Conservation (phyloP, 1,139 yeast species). For the Eremothecium sinecaudum region DNA sequence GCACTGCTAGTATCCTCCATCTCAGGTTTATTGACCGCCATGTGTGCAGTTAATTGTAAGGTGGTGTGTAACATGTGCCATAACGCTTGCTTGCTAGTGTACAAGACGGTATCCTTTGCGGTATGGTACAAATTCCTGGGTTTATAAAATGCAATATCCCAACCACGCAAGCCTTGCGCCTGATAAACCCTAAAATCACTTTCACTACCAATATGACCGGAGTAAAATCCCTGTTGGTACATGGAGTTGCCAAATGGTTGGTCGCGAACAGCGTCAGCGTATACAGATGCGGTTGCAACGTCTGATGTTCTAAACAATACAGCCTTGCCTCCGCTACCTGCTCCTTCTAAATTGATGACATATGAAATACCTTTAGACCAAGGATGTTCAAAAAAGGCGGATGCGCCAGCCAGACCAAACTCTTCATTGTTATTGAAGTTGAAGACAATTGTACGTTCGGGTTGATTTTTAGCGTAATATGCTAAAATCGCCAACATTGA, state of each 20-base stretch:
- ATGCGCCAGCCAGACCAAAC: constrained; percentile 79
- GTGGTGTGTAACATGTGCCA: constrained; percentile 78
- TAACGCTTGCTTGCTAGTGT: constrained; percentile 50
- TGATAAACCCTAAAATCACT: constrained; percentile 76
- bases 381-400: constrained; percentile 61
- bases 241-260: constrained; percentile 72
- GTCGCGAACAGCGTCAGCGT: constrained; percentile 34
- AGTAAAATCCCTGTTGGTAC: constrained; percentile 74
- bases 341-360: constrained; percentile 86
- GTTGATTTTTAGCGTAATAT: constrained; percentile 39
- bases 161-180: constrained; percentile 63
- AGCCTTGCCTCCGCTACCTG: constrained; percentile 90
- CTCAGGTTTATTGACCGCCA: constrained; percentile 35
- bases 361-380: constrained; percentile 58
- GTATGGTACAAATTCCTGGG: constrained; percentile 86
- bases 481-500: constrained; percentile 64
- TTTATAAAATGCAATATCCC: constrained; percentile 65
- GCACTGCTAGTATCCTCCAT: constrained; percentile 36
- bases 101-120: constrained; percentile 55
- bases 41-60: constrained; percentile 44
- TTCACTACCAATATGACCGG: constrained; percentile 64
- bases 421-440: constrained; percentile 90
- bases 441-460: constrained; percentile 63
- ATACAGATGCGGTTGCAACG: constrained; percentile 56
- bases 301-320: constrained; percentile 78